Percentiles rank a stretch among this genome's conserved stretches.
Evolutionary conservation across 768 basidiomycete species (phyloP).

Genomic region (Russula abietina): DNA sequence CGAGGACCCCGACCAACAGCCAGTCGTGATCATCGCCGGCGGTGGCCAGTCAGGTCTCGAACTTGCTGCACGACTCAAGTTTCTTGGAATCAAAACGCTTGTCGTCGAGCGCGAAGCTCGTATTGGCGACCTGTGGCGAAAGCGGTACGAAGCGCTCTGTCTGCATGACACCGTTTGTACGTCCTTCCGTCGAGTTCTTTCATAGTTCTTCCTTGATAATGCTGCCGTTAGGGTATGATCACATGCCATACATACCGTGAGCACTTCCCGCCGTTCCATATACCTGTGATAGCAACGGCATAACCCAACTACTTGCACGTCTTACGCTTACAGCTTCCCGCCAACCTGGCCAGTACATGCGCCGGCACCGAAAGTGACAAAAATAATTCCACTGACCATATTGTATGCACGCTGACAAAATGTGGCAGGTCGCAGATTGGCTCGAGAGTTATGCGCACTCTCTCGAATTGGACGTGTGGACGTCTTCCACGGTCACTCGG

Average conservation of each 20-base stretch:
- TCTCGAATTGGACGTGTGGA: conserved; percentile 63
- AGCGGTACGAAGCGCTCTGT: conserved; percentile 60
- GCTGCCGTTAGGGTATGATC: conserved; percentile 41
- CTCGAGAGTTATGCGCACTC: conserved; percentile 56
- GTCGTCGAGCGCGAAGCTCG: conserved; percentile 57
- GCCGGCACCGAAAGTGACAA: conserved; percentile 30
- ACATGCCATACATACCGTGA: conserved; percentile 43
- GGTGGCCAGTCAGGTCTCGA: conserved; percentile 52
- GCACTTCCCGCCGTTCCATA: not conserved
- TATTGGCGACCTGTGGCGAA: conserved; percentile 62
- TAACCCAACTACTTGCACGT: not conserved
- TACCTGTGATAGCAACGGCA: no score
- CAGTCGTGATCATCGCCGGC: conserved; percentile 47
- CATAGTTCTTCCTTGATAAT: conserved; percentile 6
- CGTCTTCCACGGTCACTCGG: conserved; percentile 30
- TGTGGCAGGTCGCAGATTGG: conserved; percentile 55
- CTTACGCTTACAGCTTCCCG: conserved; percentile 29
- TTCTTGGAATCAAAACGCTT: conserved; percentile 42
- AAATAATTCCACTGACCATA: not conserved
- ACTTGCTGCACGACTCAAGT: conserved; percentile 54
- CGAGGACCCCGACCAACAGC: conserved; percentile 36
- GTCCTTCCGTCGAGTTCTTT: conserved; percentile 27
- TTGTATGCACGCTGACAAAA: not conserved
- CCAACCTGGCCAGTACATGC: conserved; percentile 31
- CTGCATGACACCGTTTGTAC: conserved; percentile 64